phyloP scores from a whole-genome alignment of 352 stramenopile species.

The Globisporangium nodosum region DNA sequence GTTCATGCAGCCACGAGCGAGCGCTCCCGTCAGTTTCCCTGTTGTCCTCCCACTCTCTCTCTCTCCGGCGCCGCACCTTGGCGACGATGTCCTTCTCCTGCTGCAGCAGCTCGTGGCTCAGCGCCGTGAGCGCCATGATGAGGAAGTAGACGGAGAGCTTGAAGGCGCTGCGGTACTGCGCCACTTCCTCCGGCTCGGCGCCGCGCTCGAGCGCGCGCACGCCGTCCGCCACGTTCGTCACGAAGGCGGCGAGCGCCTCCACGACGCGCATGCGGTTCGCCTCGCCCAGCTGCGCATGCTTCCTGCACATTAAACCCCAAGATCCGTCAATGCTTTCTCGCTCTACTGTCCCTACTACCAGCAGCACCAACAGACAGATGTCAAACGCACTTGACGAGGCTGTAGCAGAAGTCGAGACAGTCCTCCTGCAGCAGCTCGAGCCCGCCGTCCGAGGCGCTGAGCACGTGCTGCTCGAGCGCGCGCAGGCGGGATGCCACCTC shows the following conservation, averaged over 20 bases:
- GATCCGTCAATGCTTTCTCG: background rate
- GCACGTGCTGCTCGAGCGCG: slow-evolving; percentile 46
- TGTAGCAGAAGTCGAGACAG: slow-evolving; percentile 70
- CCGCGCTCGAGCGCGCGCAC: slow-evolving; percentile 26
- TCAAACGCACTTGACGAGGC: slow-evolving; percentile 50
- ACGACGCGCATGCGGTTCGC: slow-evolving; percentile 57
- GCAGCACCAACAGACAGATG: background rate
- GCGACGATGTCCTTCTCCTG: slow-evolving; percentile 59
- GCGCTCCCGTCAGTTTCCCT: background rate
- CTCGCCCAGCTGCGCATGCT: slow-evolving; percentile 40
- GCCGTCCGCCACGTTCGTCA: slow-evolving; percentile 52
- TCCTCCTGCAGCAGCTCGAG: slow-evolving; percentile 53
- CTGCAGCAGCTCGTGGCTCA: slow-evolving; percentile 46
- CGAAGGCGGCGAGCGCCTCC: slow-evolving; percentile 53
- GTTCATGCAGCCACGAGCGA: too few relatives aligned
- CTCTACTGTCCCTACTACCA: too few relatives aligned
- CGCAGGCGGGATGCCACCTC: slow-evolving; percentile 40
- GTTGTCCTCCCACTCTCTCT: background rate
- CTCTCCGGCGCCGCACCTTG: slow-evolving; percentile 18
- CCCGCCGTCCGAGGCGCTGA: slow-evolving; percentile 45
- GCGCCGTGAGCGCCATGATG: slow-evolving; percentile 43
- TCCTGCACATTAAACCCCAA: slow-evolving; percentile 17
- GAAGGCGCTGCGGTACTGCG: slow-evolving; percentile 44
- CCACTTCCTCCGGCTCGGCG: slow-evolving; percentile 36
- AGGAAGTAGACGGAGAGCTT: slow-evolving; percentile 73